Conservation (phyloP, 768 basidiomycete species). For the Suillus discolor region DNA sequence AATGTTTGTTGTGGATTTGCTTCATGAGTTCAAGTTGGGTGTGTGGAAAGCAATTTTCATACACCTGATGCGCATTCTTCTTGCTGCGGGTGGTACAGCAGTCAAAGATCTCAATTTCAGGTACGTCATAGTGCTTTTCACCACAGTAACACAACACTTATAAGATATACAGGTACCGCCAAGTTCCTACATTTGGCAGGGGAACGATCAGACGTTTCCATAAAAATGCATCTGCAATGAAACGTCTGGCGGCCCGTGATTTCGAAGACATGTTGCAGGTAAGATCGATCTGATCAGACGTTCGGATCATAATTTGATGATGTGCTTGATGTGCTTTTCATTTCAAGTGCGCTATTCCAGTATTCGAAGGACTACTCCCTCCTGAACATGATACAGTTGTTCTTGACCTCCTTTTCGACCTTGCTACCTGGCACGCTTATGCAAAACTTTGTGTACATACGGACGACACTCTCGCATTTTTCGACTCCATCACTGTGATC, state of each 20-base stretch:
- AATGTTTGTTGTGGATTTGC: conserved; percentile 20
- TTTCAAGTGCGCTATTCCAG: conserved; percentile 37
- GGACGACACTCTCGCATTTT: conserved; percentile 18
- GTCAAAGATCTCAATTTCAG: conserved; percentile 19
- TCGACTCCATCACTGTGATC: conserved; percentile 20
- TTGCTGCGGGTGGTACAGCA: conserved; percentile 6
- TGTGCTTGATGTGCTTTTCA: neutral
- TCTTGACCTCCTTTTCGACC: conserved; percentile 27
- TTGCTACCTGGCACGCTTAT: conserved; percentile 37
- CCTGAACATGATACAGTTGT: conserved; percentile 23
- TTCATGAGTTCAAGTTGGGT: conserved; percentile 29
- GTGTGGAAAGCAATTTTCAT: conserved; percentile 26
- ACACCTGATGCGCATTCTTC: conserved; percentile 27
- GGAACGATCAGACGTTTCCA: conserved; percentile 34
- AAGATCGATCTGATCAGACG: neutral
- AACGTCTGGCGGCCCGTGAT: conserved; percentile 37
- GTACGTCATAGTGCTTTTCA: conserved; percentile 8
- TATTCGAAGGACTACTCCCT: conserved; percentile 39
- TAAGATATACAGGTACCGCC: conserved; percentile 27
- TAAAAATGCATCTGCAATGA: conserved; percentile 38
- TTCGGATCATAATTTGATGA: neutral
- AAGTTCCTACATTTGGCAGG: conserved; percentile 35
- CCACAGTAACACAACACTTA: too few species aligned
- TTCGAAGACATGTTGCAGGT: conserved; percentile 43
- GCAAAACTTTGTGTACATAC: conserved; percentile 39